phyloP scores from a whole-genome alignment of 169 alveolate species.

The Eimeria nieschulzi region DNA sequence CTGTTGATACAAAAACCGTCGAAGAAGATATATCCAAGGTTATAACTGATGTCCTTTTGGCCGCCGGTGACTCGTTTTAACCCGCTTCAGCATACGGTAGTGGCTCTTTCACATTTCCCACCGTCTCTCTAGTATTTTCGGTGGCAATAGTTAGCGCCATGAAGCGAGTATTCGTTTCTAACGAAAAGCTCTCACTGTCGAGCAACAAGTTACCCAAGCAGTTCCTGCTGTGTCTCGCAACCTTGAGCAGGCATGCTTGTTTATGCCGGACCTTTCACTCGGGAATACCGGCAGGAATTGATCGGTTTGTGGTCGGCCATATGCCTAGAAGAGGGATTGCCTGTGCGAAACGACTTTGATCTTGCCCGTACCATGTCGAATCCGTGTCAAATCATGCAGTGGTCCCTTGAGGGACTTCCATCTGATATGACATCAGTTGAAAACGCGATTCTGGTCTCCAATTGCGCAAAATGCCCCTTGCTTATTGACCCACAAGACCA shows the following conservation, averaged over 20 bases:
- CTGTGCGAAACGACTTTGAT: constrained; percentile 83
- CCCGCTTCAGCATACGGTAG: neutral
- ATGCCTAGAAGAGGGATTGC: constrained; percentile 49
- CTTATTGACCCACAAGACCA: constrained; percentile 95
- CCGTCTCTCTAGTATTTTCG: too few species aligned
- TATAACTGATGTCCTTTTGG: constrained; percentile 32
- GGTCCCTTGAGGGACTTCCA: constrained; percentile 85
- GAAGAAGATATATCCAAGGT: constrained; percentile 51
- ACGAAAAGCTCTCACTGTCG: neutral
- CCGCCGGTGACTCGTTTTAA: constrained; percentile 16
- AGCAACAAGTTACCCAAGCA: neutral
- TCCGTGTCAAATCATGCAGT: constrained; percentile 89
- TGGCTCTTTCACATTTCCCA: neutral
- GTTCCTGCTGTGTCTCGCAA: neutral
- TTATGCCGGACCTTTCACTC: constrained; percentile 94
- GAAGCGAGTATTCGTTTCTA: neutral
- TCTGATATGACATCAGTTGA: constrained; percentile 88
- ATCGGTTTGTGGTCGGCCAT: constrained; percentile 82
- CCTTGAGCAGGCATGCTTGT: constrained; percentile 88
- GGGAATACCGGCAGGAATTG: constrained; percentile 88
- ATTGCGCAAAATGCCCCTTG: constrained; percentile 70
- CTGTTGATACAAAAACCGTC: constrained; percentile 23
- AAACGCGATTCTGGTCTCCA: constrained; percentile 90
- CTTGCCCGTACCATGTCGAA: constrained; percentile 89
- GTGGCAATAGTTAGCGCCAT: too few species aligned